Evolutionary conservation across 1,139 yeast species (phyloP).

Genomic region (Candida sp.): DNA sequence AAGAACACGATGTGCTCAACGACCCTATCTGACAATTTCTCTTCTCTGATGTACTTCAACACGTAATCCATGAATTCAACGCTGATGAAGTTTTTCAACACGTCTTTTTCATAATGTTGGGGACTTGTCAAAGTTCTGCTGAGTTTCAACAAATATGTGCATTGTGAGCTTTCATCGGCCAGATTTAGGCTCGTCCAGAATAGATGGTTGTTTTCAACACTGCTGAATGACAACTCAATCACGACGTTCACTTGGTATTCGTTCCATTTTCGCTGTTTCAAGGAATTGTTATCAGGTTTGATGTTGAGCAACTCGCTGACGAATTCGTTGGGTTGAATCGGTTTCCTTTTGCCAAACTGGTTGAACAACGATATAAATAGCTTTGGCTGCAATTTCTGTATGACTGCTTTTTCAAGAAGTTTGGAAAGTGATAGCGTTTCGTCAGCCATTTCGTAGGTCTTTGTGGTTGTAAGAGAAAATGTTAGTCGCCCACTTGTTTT

Average conservation of each 20-base stretch:
- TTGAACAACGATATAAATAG: slow-evolving; percentile 11
- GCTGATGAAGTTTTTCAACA: slow-evolving; percentile 7
- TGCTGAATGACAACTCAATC: slow-evolving; percentile 11
- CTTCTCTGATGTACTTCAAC: slow-evolving; percentile 6
- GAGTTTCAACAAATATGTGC: slow-evolving; percentile 8
- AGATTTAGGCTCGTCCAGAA: slow-evolving; percentile 11
- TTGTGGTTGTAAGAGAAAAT: not conserved
- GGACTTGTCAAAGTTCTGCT: slow-evolving; percentile 4
- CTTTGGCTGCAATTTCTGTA: slow-evolving; percentile 10
- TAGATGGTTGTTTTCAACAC: slow-evolving; percentile 6
- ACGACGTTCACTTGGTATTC: slow-evolving; percentile 7
- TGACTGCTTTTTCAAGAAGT: slow-evolving; percentile 10
- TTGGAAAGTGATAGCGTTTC: slow-evolving; percentile 7
- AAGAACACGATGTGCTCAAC: slow-evolving; percentile 10
- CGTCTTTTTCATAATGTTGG: slow-evolving; percentile 10
- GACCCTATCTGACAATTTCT: not conserved
- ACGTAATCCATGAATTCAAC: slow-evolving; percentile 9
- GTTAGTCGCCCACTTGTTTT: not conserved
- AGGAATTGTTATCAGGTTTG: not conserved
- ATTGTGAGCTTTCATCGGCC: slow-evolving; percentile 4
- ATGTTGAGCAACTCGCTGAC: slow-evolving; percentile 8
- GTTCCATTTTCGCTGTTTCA: slow-evolving; percentile 5
- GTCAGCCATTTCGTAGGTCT: not conserved
- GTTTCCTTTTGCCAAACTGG: slow-evolving; percentile 6
- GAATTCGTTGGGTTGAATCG: slow-evolving; percentile 9